phyloP scores from a whole-genome alignment of 192 early-diverging fungal species.

The Backusella westeae region DNA sequence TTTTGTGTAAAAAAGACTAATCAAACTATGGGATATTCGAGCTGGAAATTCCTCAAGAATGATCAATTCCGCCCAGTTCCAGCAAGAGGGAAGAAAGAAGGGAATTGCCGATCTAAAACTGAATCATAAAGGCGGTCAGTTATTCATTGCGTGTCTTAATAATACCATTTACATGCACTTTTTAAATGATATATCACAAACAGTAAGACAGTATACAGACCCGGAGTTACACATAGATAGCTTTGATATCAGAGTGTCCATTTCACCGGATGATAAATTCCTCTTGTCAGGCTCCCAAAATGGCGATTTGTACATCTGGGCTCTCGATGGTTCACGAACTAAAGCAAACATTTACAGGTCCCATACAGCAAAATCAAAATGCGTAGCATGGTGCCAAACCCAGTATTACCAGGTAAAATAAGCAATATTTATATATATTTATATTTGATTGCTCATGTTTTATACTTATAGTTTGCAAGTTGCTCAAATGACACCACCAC shows the following conservation, averaged over 20 bases:
- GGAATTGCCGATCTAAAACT: slow-evolving; percentile 68
- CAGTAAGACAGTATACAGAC: slow-evolving; percentile 53
- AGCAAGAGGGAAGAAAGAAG: slow-evolving; percentile 25
- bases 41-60: slow-evolving; percentile 39
- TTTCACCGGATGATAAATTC: slow-evolving; percentile 72
- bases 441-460: too few species aligned
- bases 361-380: slow-evolving; percentile 65
- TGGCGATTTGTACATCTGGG: slow-evolving; percentile 71
- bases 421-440: too few species aligned
- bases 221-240: slow-evolving; percentile 55
- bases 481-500: slow-evolving; percentile 76
- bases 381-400: slow-evolving; percentile 70
- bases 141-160: slow-evolving; percentile 68
- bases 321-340: slow-evolving; percentile 43
- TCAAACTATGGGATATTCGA: slow-evolving; percentile 86
- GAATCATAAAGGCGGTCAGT: slow-evolving; percentile 55
- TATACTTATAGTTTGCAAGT: slow-evolving; percentile 57
- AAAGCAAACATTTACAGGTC: slow-evolving; percentile 57
- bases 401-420: slow-evolving; percentile 32
- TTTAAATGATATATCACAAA: slow-evolving; percentile 42
- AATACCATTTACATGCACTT: slow-evolving; percentile 46
- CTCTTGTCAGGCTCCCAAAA: slow-evolving; percentile 71
- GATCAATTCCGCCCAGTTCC: slow-evolving; percentile 38
- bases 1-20: slow-evolving; percentile 26
- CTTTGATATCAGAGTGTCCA: slow-evolving; percentile 68